Evolutionary conservation across 2,329 filamentous ascomycete species (phyloP).

Genomic region (Verticillium dahliae): DNA sequence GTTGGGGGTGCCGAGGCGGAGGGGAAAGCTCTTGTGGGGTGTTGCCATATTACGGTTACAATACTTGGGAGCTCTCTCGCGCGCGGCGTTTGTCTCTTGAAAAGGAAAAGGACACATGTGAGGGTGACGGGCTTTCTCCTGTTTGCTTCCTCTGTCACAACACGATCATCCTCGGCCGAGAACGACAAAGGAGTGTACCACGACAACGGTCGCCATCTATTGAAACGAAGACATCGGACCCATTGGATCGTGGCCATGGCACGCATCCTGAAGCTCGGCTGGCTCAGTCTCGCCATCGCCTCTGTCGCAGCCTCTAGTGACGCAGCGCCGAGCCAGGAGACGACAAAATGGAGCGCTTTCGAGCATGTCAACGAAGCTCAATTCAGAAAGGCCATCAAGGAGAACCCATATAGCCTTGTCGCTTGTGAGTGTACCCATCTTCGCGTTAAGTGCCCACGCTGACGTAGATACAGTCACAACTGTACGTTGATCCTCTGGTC

Average conservation of each 20-base stretch:
- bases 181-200: background rate
- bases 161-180: background rate
- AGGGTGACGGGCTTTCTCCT: background rate
- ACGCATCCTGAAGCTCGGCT: background rate
- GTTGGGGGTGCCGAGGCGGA: background rate
- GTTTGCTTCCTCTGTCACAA: background rate
- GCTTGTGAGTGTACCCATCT: constrained; percentile 21
- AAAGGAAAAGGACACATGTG: background rate
- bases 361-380: constrained; percentile 3
- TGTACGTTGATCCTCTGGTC: background rate
- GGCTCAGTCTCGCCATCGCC: background rate
- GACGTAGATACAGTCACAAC: background rate
- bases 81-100: background rate
- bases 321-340: background rate
- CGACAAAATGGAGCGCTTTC: background rate
- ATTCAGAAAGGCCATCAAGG: constrained; percentile 5
- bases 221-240: too few species aligned
- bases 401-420: constrained; percentile 17
- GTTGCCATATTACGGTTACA: background rate
- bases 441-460: background rate
- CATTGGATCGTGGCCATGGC: background rate
- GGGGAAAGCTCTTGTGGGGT: background rate
- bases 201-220: background rate
- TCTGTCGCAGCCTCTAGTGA: background rate
- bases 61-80: background rate